These are phyloP conservation scores for Durotheca rogersii DNA, from an alignment of 495 filamentous ascomycete genomes.

Conservation along the genomic window DNA sequence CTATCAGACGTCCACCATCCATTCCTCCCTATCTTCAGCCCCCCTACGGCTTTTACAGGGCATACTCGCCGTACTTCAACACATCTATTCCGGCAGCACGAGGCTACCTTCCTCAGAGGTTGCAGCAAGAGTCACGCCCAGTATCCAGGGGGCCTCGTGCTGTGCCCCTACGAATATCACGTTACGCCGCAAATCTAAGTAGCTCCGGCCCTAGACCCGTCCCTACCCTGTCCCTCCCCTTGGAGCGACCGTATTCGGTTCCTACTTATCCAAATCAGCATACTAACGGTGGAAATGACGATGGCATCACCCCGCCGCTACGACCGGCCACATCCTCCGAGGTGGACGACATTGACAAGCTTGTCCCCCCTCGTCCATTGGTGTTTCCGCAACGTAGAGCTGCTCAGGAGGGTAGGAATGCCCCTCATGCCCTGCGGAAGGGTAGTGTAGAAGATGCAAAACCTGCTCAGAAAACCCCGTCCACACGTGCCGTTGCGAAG, in stretches of 20 bases:
- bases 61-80: slow-evolving; percentile 3
- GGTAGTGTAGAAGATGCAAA: neutral
- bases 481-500: slow-evolving; percentile 14
- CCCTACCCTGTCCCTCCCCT: slow-evolving; percentile 3
- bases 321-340: slow-evolving; percentile 18
- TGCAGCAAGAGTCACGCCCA: slow-evolving; percentile 3
- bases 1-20: neutral
- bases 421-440: neutral
- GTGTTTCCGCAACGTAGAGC: neutral
- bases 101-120: slow-evolving; percentile 17
- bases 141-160: slow-evolving; percentile 9
- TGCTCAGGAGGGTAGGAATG: neutral
- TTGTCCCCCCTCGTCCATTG: neutral
- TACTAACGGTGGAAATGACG: neutral
- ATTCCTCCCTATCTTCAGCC: neutral
- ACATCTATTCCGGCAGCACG: slow-evolving; percentile 3
- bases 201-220: slow-evolving; percentile 4
- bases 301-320: neutral
- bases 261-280: slow-evolving; percentile 5
- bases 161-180: slow-evolving; percentile 19
- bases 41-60: slow-evolving; percentile 2
- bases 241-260: slow-evolving; percentile 19
- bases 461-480: neutral
- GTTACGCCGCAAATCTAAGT: slow-evolving; percentile 2
- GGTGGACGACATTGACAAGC: slow-evolving; percentile 4